A percentile compares a stretch with the other conserved stretches of the same genome.
Evolutionary conservation across 306 rosid species (phyloP).

Genomic region (Glycyrrhiza uralensis): DNA sequence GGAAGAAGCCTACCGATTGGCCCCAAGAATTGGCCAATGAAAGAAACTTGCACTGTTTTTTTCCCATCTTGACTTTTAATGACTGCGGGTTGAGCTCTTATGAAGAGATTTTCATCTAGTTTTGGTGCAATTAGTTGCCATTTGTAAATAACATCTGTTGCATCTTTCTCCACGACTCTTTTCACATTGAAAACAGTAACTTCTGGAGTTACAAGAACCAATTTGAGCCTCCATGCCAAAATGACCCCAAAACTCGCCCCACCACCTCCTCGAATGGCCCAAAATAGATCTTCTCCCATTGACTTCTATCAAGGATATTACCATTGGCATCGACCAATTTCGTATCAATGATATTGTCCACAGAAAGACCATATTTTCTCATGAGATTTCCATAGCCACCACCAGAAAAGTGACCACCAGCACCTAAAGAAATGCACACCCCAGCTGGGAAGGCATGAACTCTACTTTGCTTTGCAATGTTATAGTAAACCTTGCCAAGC

Average conservation of each 20-base stretch:
- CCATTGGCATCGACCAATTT: slow-evolving; percentile 29
- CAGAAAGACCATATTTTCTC: slow-evolving; percentile 71
- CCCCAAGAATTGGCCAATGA: slow-evolving; percentile 38
- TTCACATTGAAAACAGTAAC: slow-evolving; percentile 51
- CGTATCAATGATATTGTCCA: slow-evolving; percentile 48
- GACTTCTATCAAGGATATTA: slow-evolving; percentile 9
- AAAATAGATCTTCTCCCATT: slow-evolving; percentile 42
- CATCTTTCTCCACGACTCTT: slow-evolving; percentile 26
- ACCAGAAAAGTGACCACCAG: slow-evolving; percentile 69
- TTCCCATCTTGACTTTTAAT: not conserved
- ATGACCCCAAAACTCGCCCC: slow-evolving; percentile 64
- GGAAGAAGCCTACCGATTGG: slow-evolving; percentile 10
- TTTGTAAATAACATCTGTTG: slow-evolving; percentile 34
- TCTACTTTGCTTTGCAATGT: not conserved
- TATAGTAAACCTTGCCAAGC: slow-evolving; percentile 26
- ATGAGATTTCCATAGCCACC: slow-evolving; percentile 81
- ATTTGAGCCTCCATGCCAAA: slow-evolving; percentile 47
- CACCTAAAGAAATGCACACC: slow-evolving; percentile 48
- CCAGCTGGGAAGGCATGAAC: slow-evolving; percentile 49
- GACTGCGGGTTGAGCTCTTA: not conserved
- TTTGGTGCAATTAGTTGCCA: slow-evolving; percentile 56
- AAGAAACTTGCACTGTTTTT: slow-evolving; percentile 22
- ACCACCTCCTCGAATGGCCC: slow-evolving; percentile 46
- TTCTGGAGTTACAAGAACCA: slow-evolving; percentile 50
- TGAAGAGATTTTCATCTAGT: slow-evolving; percentile 25